Evolutionary conservation across 2,329 filamentous ascomycete species (phyloP), one percentile per base, ranked within the genome.

Genomic region (Clarireedia paspali): DNA sequence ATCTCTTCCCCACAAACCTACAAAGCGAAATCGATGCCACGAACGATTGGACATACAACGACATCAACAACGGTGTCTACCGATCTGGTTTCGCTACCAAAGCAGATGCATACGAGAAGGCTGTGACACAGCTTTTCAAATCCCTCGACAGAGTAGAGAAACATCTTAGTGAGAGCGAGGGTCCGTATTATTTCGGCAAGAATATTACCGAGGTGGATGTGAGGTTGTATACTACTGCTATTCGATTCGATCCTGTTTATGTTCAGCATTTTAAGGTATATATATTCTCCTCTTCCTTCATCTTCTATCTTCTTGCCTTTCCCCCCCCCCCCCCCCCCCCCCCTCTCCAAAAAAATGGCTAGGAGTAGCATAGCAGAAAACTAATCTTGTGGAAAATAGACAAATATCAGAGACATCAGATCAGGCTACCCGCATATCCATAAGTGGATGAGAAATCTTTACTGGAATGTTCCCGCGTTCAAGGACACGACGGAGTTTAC

Each of bases 31-130:
- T 96, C 64, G 90, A 96, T 59, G 81, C 82, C 58, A 77, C 85
- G 47, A 88, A 95, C 70, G 79, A 78, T 53, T 96, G 91, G 90
- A 89, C 84, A 27, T 95, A 95, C 71, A 78, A 84, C 65, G 67
- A 73, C 44, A 83, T 88, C 73, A 88, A 87, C 71, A 87, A 87
- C 67, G 84, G 84, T 61, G 84, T 87, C 50, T 86, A 86, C 74
- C 85, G 84, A 73, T 82, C 84, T 57, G 91, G 91, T 38, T 96
- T 96, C 67, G 91, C 91, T 27, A 91, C 85, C 4, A 88, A 87
- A 1, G 86, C 92, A 71, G 81, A 83, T 61, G 89, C 89, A 1
- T 96, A 96, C 71, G 87, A 92, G 66, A 79, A 80, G 58, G 86
- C 88, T 65, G 83, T 95, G 2, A 60, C 66, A 0, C 71, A 78